Percentiles rank a stretch among this genome's conserved stretches.
These are phyloP conservation scores for Panicum miliaceum DNA, from an alignment of 176 grass and related monocot genomes.

Conservation along the genomic window DNA sequence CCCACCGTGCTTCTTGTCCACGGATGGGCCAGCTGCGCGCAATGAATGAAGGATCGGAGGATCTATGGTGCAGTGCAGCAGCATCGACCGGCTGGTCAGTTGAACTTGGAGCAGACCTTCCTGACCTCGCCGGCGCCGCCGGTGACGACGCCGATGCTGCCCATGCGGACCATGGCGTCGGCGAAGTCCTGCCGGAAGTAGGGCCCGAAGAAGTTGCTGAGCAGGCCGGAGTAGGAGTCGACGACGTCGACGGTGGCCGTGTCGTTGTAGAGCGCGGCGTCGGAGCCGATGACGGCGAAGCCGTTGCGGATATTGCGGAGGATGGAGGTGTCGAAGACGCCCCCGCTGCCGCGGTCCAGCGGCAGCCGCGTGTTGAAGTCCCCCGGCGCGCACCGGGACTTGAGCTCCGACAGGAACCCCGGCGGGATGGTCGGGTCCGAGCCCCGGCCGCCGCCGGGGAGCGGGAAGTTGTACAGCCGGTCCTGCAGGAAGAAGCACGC, in stretches of 20 bases:
- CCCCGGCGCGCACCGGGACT: conserved; percentile 66
- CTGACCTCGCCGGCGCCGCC: conserved; percentile 60
- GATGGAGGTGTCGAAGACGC: conserved; percentile 68
- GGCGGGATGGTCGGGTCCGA: conserved; percentile 69
- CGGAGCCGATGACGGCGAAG: conserved; percentile 71
- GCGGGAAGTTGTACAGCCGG: conserved; percentile 75
- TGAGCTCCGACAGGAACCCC: conserved; percentile 62
- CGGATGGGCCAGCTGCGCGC: neutral
- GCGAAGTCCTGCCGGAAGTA: conserved; percentile 78
- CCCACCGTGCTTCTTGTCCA: neutral
- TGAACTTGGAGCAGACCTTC: conserved; percentile 83
- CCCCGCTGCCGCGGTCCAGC: conserved; percentile 73
- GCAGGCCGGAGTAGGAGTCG: conserved; percentile 73
- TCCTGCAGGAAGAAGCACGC: conserved; percentile 89
- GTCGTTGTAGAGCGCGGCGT: conserved; percentile 78
- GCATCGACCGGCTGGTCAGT: conserved; percentile 29
- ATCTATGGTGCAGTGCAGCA: neutral
- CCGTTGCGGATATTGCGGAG: conserved; percentile 84
- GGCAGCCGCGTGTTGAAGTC: conserved; percentile 68
- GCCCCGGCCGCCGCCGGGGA: conserved; percentile 30
- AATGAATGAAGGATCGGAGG: conserved; percentile 32
- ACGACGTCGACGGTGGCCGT: conserved; percentile 64
- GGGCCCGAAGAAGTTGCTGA: conserved; percentile 52
- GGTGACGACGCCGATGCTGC: conserved; percentile 64
- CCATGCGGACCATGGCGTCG: conserved; percentile 81